These are phyloP conservation scores for Ceriops tagal DNA, from an alignment of 345 rosid genomes.

Conservation along the genomic window DNA sequence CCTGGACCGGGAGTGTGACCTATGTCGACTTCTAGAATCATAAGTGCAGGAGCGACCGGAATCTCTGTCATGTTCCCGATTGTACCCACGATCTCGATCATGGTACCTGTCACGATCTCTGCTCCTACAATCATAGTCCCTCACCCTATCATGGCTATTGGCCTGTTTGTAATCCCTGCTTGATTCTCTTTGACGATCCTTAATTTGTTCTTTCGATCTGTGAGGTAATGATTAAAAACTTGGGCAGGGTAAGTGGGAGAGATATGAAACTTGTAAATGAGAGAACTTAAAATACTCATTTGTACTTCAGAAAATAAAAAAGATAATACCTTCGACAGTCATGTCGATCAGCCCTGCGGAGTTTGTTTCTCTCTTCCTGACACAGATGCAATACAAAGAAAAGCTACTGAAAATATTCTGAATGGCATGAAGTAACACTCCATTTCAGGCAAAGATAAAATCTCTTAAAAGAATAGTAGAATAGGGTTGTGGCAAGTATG, in stretches of 20 bases:
- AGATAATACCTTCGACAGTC: slow-evolving; percentile 47
- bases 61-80: slow-evolving; percentile 62
- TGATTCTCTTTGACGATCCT: slow-evolving; percentile 49
- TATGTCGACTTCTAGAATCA: slow-evolving; percentile 71
- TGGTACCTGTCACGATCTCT: slow-evolving; percentile 77
- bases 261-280: not conserved
- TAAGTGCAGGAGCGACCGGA: slow-evolving; percentile 61
- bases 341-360: slow-evolving; percentile 50
- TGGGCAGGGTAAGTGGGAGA: not conserved
- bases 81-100: slow-evolving; percentile 66
- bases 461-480: too few relatives aligned
- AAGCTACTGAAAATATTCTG: slow-evolving; percentile 18
- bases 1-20: slow-evolving; percentile 79
- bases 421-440: slow-evolving; percentile 12
- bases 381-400: slow-evolving; percentile 23
- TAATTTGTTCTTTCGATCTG: slow-evolving; percentile 81
- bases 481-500: too few relatives aligned
- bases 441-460: not conserved
- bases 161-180: slow-evolving; percentile 64
- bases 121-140: slow-evolving; percentile 79
- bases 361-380: slow-evolving; percentile 85
- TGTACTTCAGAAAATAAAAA: not conserved
- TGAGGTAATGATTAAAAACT: slow-evolving; percentile 11
- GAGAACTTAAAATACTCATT: not conserved
- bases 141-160: slow-evolving; percentile 68